Evolutionary conservation across 495 filamentous ascomycete species (phyloP), one percentile per base, ranked within the genome.

Genomic region (Tuber umbilicatum): DNA sequence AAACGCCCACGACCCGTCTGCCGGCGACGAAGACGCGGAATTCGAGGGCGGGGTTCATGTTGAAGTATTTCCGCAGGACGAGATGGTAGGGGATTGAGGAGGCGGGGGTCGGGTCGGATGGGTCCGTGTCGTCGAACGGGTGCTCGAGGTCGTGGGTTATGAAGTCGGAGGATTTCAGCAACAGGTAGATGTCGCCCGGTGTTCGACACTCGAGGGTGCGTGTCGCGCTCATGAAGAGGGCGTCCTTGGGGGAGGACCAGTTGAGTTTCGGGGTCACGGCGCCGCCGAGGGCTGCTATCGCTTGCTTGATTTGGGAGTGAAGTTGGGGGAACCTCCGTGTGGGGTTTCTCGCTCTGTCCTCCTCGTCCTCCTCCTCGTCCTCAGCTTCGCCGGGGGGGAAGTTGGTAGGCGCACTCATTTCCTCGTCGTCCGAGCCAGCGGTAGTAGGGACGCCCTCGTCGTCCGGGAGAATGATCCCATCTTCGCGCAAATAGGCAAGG

Each of bases 231-330:
- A 99, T 98, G 89, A 93, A 97, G n/a, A 91, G 92, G 14, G 95
- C 96, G 82, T 99, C 95, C 83, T 97, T 97, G 0, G 95, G 95
- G 5, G 92, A 89, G 41, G 94, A 97, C 95, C 95, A 99, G 86
- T 98, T 97, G 38, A 99, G 86, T 81, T 99, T 99, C 3, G 96
- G 96, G 0, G 89, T 88, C 0, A 94, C 94, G 43, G 89, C 89
- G 74, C 95, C 94, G 43, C 91, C 93, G 0, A 97, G 87, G 73
- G 92, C 89, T 5, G 87, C 80, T 77, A 99, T 97, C 6, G 89
- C 91, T 23, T 86, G 82, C 83, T 90, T 91, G 81, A 99, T 91
- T 70, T 87, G 82, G 50, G 87, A 82, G 84, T 99, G 96, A 2
- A 94, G 87, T 31, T 92, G 90, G 10, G 86, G 87, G 79, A 89